phyloP scores from a whole-genome alignment of 192 early-diverging fungal genomes.

The Mortierella alpina region DNA sequence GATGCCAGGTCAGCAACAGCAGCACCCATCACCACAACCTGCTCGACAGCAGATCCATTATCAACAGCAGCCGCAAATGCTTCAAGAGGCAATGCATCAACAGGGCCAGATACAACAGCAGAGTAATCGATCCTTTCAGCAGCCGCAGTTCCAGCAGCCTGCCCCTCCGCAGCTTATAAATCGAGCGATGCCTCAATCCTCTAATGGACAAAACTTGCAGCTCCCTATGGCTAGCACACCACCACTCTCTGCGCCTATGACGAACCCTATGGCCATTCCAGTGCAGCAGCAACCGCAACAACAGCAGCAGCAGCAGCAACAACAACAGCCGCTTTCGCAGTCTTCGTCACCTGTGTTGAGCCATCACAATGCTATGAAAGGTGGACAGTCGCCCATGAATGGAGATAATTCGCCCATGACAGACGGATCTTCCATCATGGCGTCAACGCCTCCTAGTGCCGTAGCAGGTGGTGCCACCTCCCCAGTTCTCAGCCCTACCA shows the following conservation, averaged over 20 bases:
- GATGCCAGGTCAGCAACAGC: conserved; percentile 5
- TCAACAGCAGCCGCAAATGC: conserved; percentile 28
- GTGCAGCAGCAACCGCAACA: conserved; percentile 17
- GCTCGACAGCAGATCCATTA: conserved; percentile 27
- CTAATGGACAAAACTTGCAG: conserved; percentile 26
- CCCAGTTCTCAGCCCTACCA: conserved; percentile 48
- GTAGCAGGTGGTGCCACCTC: conserved; percentile 18
- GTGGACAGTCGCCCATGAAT: conserved; percentile 38
- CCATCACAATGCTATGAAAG: conserved; percentile 46
- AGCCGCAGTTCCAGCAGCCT: conserved; percentile 16
- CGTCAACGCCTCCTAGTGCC: conserved; percentile 17
- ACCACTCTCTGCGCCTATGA: neutral
- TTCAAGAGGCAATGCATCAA: conserved; percentile 7
- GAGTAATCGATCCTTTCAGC: conserved; percentile 8
- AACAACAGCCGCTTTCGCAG: conserved; percentile 25
- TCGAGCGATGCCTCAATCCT: conserved; percentile 26
- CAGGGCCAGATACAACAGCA: neutral
- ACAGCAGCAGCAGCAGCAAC: neutral
- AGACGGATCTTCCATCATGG: conserved; percentile 46
- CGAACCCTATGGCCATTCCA: conserved; percentile 22
- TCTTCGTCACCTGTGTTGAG: conserved; percentile 38
- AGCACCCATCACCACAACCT: conserved; percentile 33
- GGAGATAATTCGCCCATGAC: conserved; percentile 49
- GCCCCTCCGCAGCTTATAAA: conserved; percentile 15
- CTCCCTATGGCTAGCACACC: conserved; percentile 30